Evolutionary conservation across 768 basidiomycete species (phyloP).

Genomic region (Boletus coccyginus): DNA sequence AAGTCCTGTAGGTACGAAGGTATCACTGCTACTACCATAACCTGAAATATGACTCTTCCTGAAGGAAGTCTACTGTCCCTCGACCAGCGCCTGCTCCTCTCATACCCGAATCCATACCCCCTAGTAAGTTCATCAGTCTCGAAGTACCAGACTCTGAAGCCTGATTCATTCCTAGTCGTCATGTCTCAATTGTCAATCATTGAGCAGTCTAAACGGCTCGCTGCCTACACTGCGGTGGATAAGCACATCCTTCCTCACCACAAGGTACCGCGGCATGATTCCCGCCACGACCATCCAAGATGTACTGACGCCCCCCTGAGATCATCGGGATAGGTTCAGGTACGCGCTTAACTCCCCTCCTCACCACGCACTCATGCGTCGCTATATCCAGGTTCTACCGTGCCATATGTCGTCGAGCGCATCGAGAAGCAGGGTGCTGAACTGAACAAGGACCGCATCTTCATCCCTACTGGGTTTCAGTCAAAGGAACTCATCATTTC

Average conservation of each 20-base stretch:
- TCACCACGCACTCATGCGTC: constrained; percentile 1
- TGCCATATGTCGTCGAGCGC: constrained; percentile 94
- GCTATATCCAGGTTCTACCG: constrained; percentile 69
- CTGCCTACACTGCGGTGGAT: constrained; percentile 94
- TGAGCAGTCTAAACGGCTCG: constrained; percentile 84
- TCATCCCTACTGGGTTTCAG: constrained; percentile 95
- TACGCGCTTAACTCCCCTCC: constrained; percentile 23
- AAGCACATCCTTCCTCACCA: constrained; percentile 79
- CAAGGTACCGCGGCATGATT: constrained; percentile 51
- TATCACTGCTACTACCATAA: not conserved
- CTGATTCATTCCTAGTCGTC: constrained; percentile 1
- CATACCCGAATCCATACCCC: not conserved
- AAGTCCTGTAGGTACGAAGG: constrained; percentile 17
- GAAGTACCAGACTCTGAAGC: not conserved
- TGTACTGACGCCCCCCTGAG: constrained; percentile 35
- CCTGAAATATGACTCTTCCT: not conserved
- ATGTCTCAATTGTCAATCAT: constrained; percentile 42
- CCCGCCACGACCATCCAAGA: not conserved
- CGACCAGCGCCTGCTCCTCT: constrained; percentile 9
- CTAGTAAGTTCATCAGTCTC: constrained; percentile 7
- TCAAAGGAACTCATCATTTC: constrained; percentile 91
- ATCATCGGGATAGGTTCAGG: constrained; percentile 88
- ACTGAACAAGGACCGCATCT: constrained; percentile 77
- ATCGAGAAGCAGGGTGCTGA: constrained; percentile 80
- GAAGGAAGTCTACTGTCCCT: constrained; percentile 10